Evolutionary conservation across 805 yeast genomes (phyloP), one percentile per base, ranked within the genome.

Genomic region (Kodamaea neixiangensis): DNA sequence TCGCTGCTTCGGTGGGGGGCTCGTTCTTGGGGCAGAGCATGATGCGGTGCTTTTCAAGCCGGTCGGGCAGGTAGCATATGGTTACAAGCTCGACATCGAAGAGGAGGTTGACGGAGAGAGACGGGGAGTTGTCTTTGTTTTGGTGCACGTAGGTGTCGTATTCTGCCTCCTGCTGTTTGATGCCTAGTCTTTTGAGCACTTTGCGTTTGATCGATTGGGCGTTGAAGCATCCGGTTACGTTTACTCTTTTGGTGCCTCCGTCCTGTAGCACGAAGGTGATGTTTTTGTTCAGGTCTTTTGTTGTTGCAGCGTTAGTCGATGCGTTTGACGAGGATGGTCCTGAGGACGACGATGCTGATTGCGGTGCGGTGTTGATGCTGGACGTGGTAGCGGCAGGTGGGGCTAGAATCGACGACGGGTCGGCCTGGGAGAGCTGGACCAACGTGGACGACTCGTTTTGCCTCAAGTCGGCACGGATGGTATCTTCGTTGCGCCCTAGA

Each of bases 41-140:
- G 61, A 82, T 73, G 47, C 96, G 71, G 59, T 82, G 81, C 57
- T 87, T 86, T 59, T 88, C 96, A 2, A 77, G 63, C 21, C 91
- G 72, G 48, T 85, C 89, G 2, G 81, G 77, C 0, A 94, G 86
- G 62, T 87, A 92, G 60, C 96, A 88, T 7, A 89, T 82, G 0
- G 96, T 84, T 2, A 89, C 90, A 25, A 90, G 75, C 62, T 89
- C 96, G 10, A 86, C 88, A 60, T 88, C 96, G 60, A 80, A 85
- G 49, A 90, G 71, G 21, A 81, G 56, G 54, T 77, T 80, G 5
- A 72, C 58, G 15, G 55, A 53, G 2, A 50, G 41, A 14, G 39
- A 35, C 14, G 46, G 34, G 44, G 38, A 31, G 29, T 38, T 42
- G n/a, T 37, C 40, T 19, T 37, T 47, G 31, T 38, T 44, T 41